Conservation (phyloP, 2,329 filamentous ascomycete species). For the Lachnellula hyalina region DNA sequence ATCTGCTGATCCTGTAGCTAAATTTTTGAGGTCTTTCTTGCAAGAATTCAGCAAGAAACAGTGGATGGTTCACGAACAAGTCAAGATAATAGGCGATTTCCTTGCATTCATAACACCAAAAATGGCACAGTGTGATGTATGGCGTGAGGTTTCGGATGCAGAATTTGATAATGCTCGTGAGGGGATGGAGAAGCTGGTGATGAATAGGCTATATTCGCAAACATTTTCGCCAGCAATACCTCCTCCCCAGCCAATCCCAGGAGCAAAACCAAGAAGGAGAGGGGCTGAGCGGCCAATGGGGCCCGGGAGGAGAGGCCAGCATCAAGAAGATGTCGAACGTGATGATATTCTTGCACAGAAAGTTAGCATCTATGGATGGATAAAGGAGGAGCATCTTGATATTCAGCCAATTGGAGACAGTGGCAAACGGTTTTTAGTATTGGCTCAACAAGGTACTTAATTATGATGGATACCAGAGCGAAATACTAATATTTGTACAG, state of each 20-base stretch:
- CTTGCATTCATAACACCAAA: constrained; percentile 95
- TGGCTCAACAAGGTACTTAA: constrained; percentile 76
- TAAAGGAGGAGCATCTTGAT: constrained; percentile 87
- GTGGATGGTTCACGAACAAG: constrained; percentile 99
- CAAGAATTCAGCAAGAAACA: constrained; percentile 94
- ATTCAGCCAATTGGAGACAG: constrained; percentile 81
- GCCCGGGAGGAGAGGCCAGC: constrained; percentile 85
- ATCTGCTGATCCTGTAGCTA: constrained; percentile 95
- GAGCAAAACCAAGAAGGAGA: constrained; percentile 62
- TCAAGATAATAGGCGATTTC: constrained; percentile 97
- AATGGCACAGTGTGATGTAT: constrained; percentile 96
- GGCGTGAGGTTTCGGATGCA: constrained; percentile 89
- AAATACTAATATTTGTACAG: constrained; percentile 39
- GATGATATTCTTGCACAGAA: constrained; percentile 96
- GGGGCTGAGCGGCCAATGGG: constrained; percentile 64
- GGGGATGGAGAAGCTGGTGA: constrained; percentile 98
- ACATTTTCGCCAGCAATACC: constrained; percentile 95
- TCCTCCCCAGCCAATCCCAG: constrained; percentile 67
- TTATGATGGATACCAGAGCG: background rate
- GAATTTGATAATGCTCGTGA: constrained; percentile 98
- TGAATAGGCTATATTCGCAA: constrained; percentile 94
- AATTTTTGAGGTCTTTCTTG: constrained; percentile 91
- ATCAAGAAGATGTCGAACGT: constrained; percentile 95
- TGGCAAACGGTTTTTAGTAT: constrained; percentile 77
- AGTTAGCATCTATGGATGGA: constrained; percentile 94